These are phyloP conservation scores for Pinus albicaulis DNA, from an alignment of 75 land plant species.

Conservation along the genomic window DNA sequence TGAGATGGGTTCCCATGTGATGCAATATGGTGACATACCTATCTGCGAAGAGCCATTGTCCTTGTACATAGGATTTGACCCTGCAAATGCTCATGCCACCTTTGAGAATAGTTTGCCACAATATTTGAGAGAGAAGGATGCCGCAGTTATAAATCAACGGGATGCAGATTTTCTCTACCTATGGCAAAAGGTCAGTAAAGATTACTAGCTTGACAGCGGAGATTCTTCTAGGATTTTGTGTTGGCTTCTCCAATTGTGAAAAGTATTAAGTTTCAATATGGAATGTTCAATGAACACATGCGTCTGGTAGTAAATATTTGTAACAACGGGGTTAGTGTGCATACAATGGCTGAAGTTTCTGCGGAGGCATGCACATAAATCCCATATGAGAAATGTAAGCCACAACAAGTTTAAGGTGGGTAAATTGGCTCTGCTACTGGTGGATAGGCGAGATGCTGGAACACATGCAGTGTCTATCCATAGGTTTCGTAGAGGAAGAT, in stretches of 20 bases:
- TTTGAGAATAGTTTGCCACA: constrained; percentile 40
- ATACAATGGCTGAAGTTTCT: constrained; percentile 53
- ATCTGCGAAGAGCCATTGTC: constrained; percentile 44
- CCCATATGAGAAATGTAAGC: constrained; percentile 49
- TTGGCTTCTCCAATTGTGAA: not conserved
- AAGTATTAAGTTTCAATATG: constrained; percentile 26
- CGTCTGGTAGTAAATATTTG: constrained; percentile 81
- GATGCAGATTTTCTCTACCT: constrained; percentile 85
- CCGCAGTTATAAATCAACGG: constrained; percentile 57
- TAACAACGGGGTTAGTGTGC: constrained; percentile 56
- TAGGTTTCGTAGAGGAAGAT: too few relatives aligned
- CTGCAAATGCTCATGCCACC: constrained; percentile 68
- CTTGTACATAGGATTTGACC: constrained; percentile 70
- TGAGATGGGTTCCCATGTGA: constrained; percentile 82
- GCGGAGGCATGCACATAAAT: constrained; percentile 49
- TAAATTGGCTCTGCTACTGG: too few relatives aligned
- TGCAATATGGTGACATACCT: constrained; percentile 66
- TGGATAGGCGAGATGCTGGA: too few relatives aligned
- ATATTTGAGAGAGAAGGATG: not conserved
- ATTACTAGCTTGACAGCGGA: not conserved
- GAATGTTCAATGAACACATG: constrained; percentile 94
- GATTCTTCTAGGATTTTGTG: not conserved
- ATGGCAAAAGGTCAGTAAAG: constrained; percentile 72
- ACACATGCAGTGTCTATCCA: too few relatives aligned
- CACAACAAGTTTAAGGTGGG: constrained; percentile 1